These are phyloP conservation scores for Coemansia sp. DNA, from an alignment of 192 early-diverging fungal species.

Conservation along the genomic window DNA sequence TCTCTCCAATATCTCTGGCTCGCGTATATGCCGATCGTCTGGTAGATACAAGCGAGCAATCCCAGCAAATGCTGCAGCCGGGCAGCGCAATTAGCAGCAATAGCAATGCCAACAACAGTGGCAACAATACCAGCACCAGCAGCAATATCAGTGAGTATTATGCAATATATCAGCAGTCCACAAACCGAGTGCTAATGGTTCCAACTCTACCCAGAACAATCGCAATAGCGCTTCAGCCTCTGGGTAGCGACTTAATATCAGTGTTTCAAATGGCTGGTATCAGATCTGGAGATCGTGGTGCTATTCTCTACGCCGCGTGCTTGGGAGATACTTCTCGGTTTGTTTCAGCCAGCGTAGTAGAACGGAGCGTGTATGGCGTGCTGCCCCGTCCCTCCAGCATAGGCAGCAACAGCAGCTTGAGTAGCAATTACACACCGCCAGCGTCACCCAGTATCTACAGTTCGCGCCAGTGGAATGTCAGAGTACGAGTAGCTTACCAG, in stretches of 20 bases:
- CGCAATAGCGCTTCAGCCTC: constrained; percentile 21
- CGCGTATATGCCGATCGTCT: neutral
- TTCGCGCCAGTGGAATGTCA: constrained; percentile 25
- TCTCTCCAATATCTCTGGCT: constrained; percentile 18
- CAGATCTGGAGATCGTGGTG: constrained; percentile 18
- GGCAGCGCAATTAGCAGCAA: neutral
- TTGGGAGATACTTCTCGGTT: constrained; percentile 34
- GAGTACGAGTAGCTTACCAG: constrained; percentile 17
- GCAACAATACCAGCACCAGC: neutral
- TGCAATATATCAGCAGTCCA: constrained; percentile 39
- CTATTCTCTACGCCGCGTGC: constrained; percentile 30
- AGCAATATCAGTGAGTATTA: neutral
- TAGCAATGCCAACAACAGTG: neutral
- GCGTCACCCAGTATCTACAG: neutral
- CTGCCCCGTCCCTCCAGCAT: constrained; percentile 12
- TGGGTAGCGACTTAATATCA: constrained; percentile 26
- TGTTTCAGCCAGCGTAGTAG: constrained; percentile 14
- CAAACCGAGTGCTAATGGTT: constrained; percentile 1
- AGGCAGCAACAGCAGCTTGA: neutral
- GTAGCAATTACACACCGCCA: neutral
- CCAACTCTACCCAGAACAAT: neutral
- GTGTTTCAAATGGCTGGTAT: constrained; percentile 23
- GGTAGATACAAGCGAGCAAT: neutral
- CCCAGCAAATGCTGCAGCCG: neutral
- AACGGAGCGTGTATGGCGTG: constrained; percentile 29